Base-by-base conservation (phyloP, 1,284 basidiomycete genomes). In the Ceratobasidium sp. region DNA sequence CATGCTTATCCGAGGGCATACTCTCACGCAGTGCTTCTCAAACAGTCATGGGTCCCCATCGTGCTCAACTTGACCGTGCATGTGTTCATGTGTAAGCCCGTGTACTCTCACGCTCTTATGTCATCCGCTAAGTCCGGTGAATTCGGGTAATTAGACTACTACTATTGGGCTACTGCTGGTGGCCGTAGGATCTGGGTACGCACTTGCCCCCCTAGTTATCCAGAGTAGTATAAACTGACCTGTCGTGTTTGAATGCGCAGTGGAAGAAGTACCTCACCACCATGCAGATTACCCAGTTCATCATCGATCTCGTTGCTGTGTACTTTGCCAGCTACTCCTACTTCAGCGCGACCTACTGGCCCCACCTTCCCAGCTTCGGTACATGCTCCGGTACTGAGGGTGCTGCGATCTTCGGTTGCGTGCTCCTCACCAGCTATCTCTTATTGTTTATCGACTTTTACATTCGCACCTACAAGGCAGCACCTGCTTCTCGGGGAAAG, bases 181-280 rank as follows among this genome's bases (percentile, higher is more conserved):
- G 96, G 96, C 79, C 92, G 92, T 80, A 94, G 88, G 84, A 94
- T 98, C 84, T 98, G 96, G 96, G 94, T 95, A 82, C 74, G 87
- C 81, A 77, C 79, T 51, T 27, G 27, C 2, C 14, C 58, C 37
- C 2, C 16, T 31, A 39, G 16, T 9, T 13, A n/a, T 22, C 54
- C 16, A n/a, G 22, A 24, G 27, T 46, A 6, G 46, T 29, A 43
- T 63, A 43, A 14, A 19, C 48, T 77, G 27, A 78, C 64, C 71
- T 24, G 43, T 71, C 4, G 39, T 27, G 14, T 64, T 58, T 54
- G 24, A 22, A 48, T 61, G 29, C 75, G 29, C 78, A 94, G 93
- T 98, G 96, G 96, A 98, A 98, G 86, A 95, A 96, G 84, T 94
- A 96, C 83, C 85, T 98, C 78, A 98, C 97, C 62, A 90, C 89